Conservation (phyloP, 2,329 filamentous ascomycete genomes). For the Macrophomina tecta region DNA sequence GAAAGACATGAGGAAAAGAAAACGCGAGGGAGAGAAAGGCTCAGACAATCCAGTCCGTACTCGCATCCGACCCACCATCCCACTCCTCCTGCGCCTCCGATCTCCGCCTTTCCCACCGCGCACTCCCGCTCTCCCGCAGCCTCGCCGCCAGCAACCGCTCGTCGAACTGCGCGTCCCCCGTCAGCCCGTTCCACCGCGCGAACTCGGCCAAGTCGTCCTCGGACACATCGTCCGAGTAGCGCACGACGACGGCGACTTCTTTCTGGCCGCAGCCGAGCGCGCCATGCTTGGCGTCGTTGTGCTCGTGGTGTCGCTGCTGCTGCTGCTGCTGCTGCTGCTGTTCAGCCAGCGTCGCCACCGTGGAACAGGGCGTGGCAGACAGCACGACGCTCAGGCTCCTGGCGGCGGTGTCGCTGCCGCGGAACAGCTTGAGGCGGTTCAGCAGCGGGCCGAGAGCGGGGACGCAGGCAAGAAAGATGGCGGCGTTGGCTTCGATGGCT, state of each 20-base stretch:
- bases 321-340: too few relatives aligned
- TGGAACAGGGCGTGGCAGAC: not conserved
- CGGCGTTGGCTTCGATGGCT: conserved; percentile 21
- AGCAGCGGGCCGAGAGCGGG: conserved; percentile 12
- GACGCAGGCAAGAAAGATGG: conserved; percentile 25
- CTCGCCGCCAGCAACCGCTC: not conserved
- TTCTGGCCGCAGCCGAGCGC: too few relatives aligned
- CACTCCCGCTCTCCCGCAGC: not conserved
- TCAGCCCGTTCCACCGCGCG: conserved; percentile 1
- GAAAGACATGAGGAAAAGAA: not conserved
- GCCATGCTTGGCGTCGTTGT: too few relatives aligned
- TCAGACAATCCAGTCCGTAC: not conserved
- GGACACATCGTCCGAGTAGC: not conserved
- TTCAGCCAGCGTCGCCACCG: too few relatives aligned
- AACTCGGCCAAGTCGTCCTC: conserved; percentile 6
- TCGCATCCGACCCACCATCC: not conserved
- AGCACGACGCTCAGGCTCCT: not conserved
- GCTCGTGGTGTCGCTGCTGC: too few relatives aligned
- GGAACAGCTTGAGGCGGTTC: not conserved
- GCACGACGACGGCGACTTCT: too few relatives aligned
- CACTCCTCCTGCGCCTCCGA: not conserved
- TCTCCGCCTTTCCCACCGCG: not conserved
- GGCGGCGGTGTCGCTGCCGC: too few relatives aligned
- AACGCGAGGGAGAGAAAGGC: not conserved
- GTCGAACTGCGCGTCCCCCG: not conserved